Conservation (phyloP, 2,329 filamentous ascomycete genomes). For the Gaeumannomyces tritici region DNA sequence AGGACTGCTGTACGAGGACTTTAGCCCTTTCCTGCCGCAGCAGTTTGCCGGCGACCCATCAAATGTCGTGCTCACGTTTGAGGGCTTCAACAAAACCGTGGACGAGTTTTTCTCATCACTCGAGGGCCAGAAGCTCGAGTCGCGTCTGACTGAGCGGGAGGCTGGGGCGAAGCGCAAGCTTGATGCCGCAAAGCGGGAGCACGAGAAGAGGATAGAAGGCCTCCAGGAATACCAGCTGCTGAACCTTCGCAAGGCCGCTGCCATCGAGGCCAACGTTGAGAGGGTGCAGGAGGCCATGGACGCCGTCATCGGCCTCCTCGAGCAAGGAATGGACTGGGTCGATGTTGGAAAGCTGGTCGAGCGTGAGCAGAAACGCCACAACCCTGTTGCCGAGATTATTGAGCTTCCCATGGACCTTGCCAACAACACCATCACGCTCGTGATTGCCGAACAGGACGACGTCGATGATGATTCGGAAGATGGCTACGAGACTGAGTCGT, state of each 20-base stretch:
- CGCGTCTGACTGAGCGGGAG: constrained; percentile 72
- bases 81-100: constrained; percentile 84
- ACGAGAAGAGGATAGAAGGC: constrained; percentile 74
- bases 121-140: constrained; percentile 87
- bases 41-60: constrained; percentile 64
- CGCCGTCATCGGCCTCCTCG: constrained; percentile 83
- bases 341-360: constrained; percentile 84
- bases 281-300: constrained; percentile 88
- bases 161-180: constrained; percentile 73
- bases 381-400: constrained; percentile 80
- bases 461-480: constrained; percentile 35
- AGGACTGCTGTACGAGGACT: constrained; percentile 75
- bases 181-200: constrained; percentile 74
- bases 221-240: constrained; percentile 72
- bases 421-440: constrained; percentile 79
- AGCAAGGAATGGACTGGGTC: constrained; percentile 95
- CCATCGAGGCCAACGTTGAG: constrained; percentile 84
- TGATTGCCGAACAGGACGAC: constrained; percentile 53
- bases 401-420: constrained; percentile 78
- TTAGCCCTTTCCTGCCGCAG: constrained; percentile 80
- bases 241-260: constrained; percentile 79
- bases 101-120: constrained; percentile 97
- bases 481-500: constrained; percentile 54
- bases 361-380: constrained; percentile 69
- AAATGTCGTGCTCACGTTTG: constrained; percentile 63